These are phyloP conservation scores for Bipolaris bicolor DNA, from an alignment of 2,329 filamentous ascomycete species.

Conservation along the genomic window DNA sequence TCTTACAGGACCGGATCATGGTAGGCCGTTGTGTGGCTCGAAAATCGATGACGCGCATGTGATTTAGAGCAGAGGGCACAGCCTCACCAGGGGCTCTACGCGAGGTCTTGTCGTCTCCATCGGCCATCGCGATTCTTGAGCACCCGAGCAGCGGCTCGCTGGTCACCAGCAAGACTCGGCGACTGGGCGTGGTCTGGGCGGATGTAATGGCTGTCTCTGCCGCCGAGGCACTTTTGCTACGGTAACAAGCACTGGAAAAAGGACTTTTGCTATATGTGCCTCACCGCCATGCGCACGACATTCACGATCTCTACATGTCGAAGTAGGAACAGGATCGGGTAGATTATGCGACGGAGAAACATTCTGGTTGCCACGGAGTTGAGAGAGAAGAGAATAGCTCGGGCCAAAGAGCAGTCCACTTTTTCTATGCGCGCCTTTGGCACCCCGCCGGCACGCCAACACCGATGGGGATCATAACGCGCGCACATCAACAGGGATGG, in stretches of 20 bases:
- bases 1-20: not conserved
- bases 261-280: not conserved
- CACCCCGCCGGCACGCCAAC: conserved; percentile 21
- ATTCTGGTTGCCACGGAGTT: not conserved
- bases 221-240: conserved; percentile 4
- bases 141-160: conserved; percentile 5
- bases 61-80: conserved; percentile 1
- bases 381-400: conserved; percentile 6
- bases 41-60: conserved; percentile 17
- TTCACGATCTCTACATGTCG: not conserved
- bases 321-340: not conserved
- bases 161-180: conserved; percentile 7
- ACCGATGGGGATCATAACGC: conserved; percentile 21
- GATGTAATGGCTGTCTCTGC: not conserved
- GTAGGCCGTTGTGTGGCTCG: not conserved
- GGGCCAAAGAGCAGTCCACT: conserved; percentile 7
- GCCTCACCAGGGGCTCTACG: conserved; percentile 8
- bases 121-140: conserved; percentile 8
- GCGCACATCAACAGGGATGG: conserved; percentile 20
- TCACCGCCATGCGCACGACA: not conserved
- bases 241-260: not conserved
- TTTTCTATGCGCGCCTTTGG: not conserved
- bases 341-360: not conserved
- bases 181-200: conserved; percentile 16
- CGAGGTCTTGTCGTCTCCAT: conserved; percentile 12